Evolutionary conservation across 2,329 filamentous ascomycete genomes (phyloP).

Genomic region (Neodidymelliopsis sp.): DNA sequence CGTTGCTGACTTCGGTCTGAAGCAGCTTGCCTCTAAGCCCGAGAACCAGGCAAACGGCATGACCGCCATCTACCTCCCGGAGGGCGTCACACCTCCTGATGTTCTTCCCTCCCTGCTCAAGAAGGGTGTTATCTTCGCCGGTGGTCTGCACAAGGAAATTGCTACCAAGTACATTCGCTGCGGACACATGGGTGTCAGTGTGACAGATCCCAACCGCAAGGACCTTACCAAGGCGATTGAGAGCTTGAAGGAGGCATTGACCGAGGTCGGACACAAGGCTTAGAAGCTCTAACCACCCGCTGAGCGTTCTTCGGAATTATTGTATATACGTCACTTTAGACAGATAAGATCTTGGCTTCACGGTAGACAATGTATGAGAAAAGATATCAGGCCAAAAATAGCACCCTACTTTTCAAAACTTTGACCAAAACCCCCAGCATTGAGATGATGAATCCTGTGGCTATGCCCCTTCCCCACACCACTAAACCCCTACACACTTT

Average conservation of each 20-base stretch:
- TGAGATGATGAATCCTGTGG: slow-evolving; percentile 1
- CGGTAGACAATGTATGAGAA: slow-evolving; percentile 1
- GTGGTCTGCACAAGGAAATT: slow-evolving; percentile 95
- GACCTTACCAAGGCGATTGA: slow-evolving; percentile 87
- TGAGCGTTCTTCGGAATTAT: background rate
- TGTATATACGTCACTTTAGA: slow-evolving; percentile 6
- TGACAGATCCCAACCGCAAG: slow-evolving; percentile 78
- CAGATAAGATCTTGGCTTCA: background rate
- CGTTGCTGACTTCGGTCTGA: slow-evolving; percentile 79
- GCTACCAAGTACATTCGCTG: slow-evolving; percentile 93
- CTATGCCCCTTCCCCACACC: background rate
- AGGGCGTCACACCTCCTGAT: slow-evolving; percentile 80
- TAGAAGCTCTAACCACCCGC: slow-evolving; percentile 1
- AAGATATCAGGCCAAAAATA: slow-evolving; percentile 1
- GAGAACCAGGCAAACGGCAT: slow-evolving; percentile 96
- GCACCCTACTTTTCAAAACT: background rate
- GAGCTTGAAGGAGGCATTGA: slow-evolving; percentile 76
- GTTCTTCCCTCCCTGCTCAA: slow-evolving; percentile 84
- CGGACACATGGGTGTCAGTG: slow-evolving; percentile 96
- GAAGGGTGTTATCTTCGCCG: slow-evolving; percentile 92
- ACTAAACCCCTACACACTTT: background rate
- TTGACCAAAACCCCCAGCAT: background rate
- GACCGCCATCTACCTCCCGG: slow-evolving; percentile 96
- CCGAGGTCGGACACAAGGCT: slow-evolving; percentile 72
- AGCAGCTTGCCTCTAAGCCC: slow-evolving; percentile 83